Evolutionary conservation across 805 yeast genomes (phyloP).

Genomic region (Ogataea philodendri): DNA sequence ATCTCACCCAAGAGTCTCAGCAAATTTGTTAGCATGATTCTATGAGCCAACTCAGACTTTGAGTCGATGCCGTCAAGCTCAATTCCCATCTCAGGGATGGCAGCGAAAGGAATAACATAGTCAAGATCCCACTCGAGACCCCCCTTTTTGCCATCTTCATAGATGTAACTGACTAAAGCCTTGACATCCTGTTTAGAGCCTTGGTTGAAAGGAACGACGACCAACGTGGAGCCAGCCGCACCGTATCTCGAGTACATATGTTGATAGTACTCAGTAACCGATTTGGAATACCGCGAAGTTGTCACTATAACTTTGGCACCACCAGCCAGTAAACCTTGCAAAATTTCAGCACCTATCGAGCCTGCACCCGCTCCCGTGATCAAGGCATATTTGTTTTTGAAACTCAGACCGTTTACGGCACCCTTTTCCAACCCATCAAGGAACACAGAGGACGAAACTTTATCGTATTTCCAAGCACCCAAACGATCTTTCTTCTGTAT

Average conservation of each 20-base stretch:
- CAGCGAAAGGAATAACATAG: constrained; percentile 95
- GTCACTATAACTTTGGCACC: constrained; percentile 98
- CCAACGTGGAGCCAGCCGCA: constrained; percentile 85
- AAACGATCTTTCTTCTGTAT: constrained; percentile 71
- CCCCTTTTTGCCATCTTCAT: constrained; percentile 76
- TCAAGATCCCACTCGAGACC: constrained; percentile 99
- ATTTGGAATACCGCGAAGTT: constrained; percentile 90
- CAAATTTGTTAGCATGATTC: constrained; percentile 96
- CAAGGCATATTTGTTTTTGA: constrained; percentile 82
- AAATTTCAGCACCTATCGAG: constrained; percentile 95
- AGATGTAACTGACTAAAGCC: constrained; percentile 80
- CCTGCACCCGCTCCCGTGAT: constrained; percentile 99
- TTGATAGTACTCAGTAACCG: constrained; percentile 95
- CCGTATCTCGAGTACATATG: constrained; percentile 89
- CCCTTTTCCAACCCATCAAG: constrained; percentile 90
- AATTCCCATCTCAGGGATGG: constrained; percentile 98
- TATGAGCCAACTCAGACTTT: constrained; percentile 95
- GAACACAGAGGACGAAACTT: constrained; percentile 69
- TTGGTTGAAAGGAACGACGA: constrained; percentile 98
- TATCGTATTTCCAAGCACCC: constrained; percentile 85
- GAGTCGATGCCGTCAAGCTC: constrained; percentile 92
- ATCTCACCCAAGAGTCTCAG: constrained; percentile 89
- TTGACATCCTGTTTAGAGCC: constrained; percentile 94
- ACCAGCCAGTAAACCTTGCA: constrained; percentile 93
- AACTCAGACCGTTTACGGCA: constrained; percentile 91